Base-by-base conservation (phyloP, 257 asterid genomes). In the Primulina huaijiensis region DNA sequence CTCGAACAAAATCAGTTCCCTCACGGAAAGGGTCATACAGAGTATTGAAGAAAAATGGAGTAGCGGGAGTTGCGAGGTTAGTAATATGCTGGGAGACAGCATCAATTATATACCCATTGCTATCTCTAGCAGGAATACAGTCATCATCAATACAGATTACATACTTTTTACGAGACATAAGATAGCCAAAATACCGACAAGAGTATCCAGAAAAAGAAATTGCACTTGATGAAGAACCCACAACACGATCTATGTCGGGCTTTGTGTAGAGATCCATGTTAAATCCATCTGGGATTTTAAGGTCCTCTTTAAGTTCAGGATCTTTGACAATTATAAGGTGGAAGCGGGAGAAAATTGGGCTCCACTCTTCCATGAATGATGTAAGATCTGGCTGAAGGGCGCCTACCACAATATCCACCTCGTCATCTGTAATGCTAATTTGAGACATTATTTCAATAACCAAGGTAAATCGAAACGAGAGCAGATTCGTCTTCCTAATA, bases 31-130 rank as follows among this genome's bases (percentile, higher is more conserved):
- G 97, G 72, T 89, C 97, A 52, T 91, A 91, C 19, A 91, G 88
- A 4, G 97, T 91, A 71, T 89, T 91, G 61, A 91, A 91, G 95
- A 91, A 91, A 81, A 88, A 92, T 3, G 98, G 98, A 3, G 98
- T 90, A 60, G 98, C 98, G 8, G 98, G 98, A 63, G 88, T 84
- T 0, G 78, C 57, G 29, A 92, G 96, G 75, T 92, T 92, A 76
- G 72, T 68, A 53, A 92, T 80, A 71, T 92, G 98, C 72, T 88
- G 97, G 46, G 90, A 63, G 0, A 86, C 60, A 30, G 91, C 87
- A 76, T 92, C 86, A 0, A 77, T 31, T 64, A 71, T 31, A 40
- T 76, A 69, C 17, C 91, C 92, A 12, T 79, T 72, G 66, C 76
- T 75, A 69, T 84, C 89, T 75, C 72, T 92, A 62, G 95, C 89